Evolutionary conservation across 305 asterid species (phyloP), one percentile per base, ranked within the genome.

Genomic region (Coffea humblotiana): DNA sequence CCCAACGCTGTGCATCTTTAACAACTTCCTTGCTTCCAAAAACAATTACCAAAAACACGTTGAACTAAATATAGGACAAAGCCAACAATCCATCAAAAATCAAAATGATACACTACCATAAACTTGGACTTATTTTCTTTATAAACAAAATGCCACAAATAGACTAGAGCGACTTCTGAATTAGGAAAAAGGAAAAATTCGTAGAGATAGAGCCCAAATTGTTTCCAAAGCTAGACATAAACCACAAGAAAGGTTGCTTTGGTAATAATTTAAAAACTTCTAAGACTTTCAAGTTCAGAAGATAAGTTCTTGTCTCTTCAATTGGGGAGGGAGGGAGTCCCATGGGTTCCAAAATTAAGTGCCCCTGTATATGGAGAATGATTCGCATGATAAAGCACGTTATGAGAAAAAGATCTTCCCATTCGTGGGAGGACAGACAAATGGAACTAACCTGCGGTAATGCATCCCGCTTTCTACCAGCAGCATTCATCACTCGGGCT

Each of bases 401-500:
- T 23, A 27, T n/a, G 58, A 3, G 21, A 56, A 56, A 9, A 64
- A n/a, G 66, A 80, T 25, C 10, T 12, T 2, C 29, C 45, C 64
- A 65, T 35, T 12, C 8, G 40, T 27, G 4, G 23, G 54, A 66
- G 13, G 37, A 19, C 32, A 74, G 70, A 47, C 23, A 77, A 37
- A 87, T 75, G 86, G 71, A 80, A 88, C 87, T 81, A 83, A 96
- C 99, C 98, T 94, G 93, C 37, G 99, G 98, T 58, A 96, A 87
- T 83, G 98, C 98, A 70, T 96, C 99, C 88, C 98, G 93, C 85
- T 73, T 90, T 86, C 93, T 89, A 49, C 99, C 99, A n/a, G 99
- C 98, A 37, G 98, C 99, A 91, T 93, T 91, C 99, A 96, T 96
- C 52, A 96, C 98, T 78, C 99, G 86, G 69, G 99, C 98, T 82